Evolutionary conservation across 1,139 yeast species (phyloP), one percentile per base, ranked within the genome.

Genomic region (Lodderomyces parapsilosis): DNA sequence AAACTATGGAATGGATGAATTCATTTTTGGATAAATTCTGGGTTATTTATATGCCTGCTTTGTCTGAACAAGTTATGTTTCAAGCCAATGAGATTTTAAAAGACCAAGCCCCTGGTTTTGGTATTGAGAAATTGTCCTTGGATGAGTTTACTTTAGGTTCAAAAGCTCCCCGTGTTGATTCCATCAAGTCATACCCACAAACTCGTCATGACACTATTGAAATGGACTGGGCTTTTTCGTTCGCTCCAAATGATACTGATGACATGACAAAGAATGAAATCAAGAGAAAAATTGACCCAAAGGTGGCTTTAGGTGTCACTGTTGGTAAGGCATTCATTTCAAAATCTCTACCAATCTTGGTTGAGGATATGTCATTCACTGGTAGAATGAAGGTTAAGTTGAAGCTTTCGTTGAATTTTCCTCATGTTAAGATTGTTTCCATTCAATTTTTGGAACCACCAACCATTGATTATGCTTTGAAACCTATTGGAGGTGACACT

Each of bases 401-500:
- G 57, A 76, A 79, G 52, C 71, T 86, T 50, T 74, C 80, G 31
- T 75, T 77, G 40, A 75, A 76, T 53, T 85, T 85, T 61, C 95
- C 95, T 22, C 89, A 85, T 53, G 83, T 86, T 44, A 82, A 81
- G 51, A 65, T 79, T 57, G 87, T 86, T 15, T 81, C 88, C 11
- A 68, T 85, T 44, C 86, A 82, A 52, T 80, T 86, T 55, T 68
- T 86, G 57, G 93, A 86, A 60, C 85, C 91, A 20, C 93, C 94
- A 34, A 71, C 75, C 18, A 83, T 86, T 57, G 91, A 83, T 58
- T 86, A 85, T 59, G 83, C 82, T 17, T 76, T 86, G 66, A 86
- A 86, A 58, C 95, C 95, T n/a, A 85, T 86, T 43, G 93, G 93
- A 60, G 94, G 94, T 65, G 91, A 86, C 58, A 82, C 90, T 14